Conservation (phyloP, 2,329 filamentous ascomycete species). For the Simplicillium sp. region DNA sequence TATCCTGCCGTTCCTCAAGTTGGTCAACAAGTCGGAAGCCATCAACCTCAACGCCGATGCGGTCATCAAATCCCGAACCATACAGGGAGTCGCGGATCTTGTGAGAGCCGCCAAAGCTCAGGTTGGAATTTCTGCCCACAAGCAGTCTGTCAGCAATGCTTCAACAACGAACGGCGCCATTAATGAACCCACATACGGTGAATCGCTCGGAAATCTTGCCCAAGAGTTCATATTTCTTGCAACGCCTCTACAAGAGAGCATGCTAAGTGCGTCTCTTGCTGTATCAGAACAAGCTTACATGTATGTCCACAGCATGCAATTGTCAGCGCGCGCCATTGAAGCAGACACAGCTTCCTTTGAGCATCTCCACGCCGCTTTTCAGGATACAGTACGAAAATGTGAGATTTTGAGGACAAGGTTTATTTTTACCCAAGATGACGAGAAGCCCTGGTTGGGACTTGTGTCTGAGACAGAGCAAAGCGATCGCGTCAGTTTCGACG, state of each 20-base stretch:
- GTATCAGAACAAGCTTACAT: slow-evolving; percentile 12
- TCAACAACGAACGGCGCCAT: too few relatives aligned
- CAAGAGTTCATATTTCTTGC: slow-evolving; percentile 13
- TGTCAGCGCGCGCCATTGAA: slow-evolving; percentile 7
- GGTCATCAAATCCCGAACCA: slow-evolving; percentile 12
- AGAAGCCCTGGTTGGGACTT: slow-evolving; percentile 14
- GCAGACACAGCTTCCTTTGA: slow-evolving; percentile 8
- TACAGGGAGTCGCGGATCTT: slow-evolving; percentile 11
- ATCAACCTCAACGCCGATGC: slow-evolving; percentile 11
- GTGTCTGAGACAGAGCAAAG: slow-evolving; percentile 11
- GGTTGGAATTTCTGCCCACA: too few relatives aligned
- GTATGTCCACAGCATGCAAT: slow-evolving; percentile 12
- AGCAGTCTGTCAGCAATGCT: too few relatives aligned
- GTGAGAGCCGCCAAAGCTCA: slow-evolving; percentile 1
- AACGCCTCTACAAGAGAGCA: slow-evolving; percentile 15
- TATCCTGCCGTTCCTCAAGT: slow-evolving; percentile 11
- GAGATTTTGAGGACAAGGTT: slow-evolving; percentile 15
- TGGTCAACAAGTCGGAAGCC: slow-evolving; percentile 1
- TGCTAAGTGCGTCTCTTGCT: slow-evolving; percentile 14
- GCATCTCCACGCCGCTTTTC: slow-evolving; percentile 10
- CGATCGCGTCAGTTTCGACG: slow-evolving; percentile 8
- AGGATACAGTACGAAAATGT: slow-evolving; percentile 12
- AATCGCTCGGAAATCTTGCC: slow-evolving; percentile 9
- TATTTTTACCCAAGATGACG: slow-evolving; percentile 11
- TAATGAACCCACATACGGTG: slow-evolving; percentile 5